Conservation (phyloP, 495 filamentous ascomycete species). For the Aspergillus egyptiacus region DNA sequence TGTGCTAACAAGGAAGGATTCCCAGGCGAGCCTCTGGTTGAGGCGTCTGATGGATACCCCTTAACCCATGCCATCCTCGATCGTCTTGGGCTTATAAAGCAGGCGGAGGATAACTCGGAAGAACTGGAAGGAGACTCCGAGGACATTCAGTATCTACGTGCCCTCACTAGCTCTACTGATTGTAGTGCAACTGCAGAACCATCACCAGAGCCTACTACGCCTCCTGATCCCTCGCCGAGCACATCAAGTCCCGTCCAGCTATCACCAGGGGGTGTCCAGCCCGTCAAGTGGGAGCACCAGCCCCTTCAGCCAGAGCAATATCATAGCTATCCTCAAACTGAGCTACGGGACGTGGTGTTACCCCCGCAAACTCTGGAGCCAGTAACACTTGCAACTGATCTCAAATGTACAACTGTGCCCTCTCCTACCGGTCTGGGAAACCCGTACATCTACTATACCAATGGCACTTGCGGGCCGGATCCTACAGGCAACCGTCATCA, state of each 20-base stretch:
- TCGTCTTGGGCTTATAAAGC: constrained; percentile 42
- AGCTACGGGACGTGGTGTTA: constrained; percentile 23
- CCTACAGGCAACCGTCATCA: constrained; percentile 14
- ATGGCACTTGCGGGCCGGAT: constrained; percentile 8
- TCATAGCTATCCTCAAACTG: constrained; percentile 21
- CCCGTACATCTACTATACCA: constrained; percentile 17
- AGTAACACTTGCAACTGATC: constrained; percentile 17
- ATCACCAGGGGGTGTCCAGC: constrained; percentile 16
- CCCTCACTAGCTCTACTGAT: constrained; percentile 37
- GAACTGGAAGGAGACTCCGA: constrained; percentile 36
- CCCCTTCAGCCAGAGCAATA: constrained; percentile 20
- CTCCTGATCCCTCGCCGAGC: constrained; percentile 32
- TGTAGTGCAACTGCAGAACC: constrained; percentile 38
- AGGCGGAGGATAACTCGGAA: constrained; percentile 41
- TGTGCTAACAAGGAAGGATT: constrained; percentile 42
- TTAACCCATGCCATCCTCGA: constrained; percentile 44
- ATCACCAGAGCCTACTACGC: constrained; percentile 38
- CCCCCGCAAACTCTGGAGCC: constrained; percentile 18
- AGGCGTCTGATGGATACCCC: constrained; percentile 38
- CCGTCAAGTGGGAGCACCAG: constrained; percentile 36
- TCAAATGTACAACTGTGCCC: constrained; percentile 14
- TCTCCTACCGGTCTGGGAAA: constrained; percentile 10
- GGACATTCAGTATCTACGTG: constrained; percentile 34
- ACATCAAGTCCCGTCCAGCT: constrained; percentile 20
- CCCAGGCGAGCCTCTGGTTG: constrained; percentile 41